Base-by-base conservation (phyloP, 1,284 basidiomycete genomes). In the Grifola frondosa region DNA sequence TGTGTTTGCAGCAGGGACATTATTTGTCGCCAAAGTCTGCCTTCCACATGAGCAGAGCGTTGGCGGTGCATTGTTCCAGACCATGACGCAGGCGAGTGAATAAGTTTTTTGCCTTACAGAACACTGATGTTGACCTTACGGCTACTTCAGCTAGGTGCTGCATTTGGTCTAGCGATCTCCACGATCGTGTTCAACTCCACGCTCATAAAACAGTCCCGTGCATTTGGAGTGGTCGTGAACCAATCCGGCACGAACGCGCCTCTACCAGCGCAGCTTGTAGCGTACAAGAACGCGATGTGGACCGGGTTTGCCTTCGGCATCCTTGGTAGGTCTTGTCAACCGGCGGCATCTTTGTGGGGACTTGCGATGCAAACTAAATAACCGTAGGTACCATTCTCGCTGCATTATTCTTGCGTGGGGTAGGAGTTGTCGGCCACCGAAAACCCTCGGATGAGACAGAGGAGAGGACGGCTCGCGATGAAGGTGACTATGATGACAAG, bases 31-130 rank as follows among this genome's bases (percentile, higher is more conserved):
- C 0, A 81, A 80, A 42, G 67, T 86, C 11, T 74, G 77, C 1
- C 33, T 33, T 2, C 80, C 80, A 1, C 74, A 84, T 40, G 90
- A 93, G 56, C 88, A 92, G 60, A 83, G 80, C 57, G 73, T 91
- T 1, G 81, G 84, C 0, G 87, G 86, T 2, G 89, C 80, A 1
- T 50, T 89, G 26, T 88, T 87, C 59, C 81, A 85, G 53, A 85
- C 82, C 21, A 82, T 88, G 77, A 80, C 76, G 6, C 82, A 85
- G 68, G 79, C 79, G 28, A 38, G 66, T 56, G n/a, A 15, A 12
- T 25, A 13, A 20, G 3, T 20, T 30, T 39, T 35, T 16, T 10
- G n/a, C n/a, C n/a, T n/a, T n/a, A n/a, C n/a, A n/a, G n/a, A 32
- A 9, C 17, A 31, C 42, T 32, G 34, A 33, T 26, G 21, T 24